Base-by-base conservation (phyloP, 177 flowering plant genomes). In the Telopea speciosissima region DNA sequence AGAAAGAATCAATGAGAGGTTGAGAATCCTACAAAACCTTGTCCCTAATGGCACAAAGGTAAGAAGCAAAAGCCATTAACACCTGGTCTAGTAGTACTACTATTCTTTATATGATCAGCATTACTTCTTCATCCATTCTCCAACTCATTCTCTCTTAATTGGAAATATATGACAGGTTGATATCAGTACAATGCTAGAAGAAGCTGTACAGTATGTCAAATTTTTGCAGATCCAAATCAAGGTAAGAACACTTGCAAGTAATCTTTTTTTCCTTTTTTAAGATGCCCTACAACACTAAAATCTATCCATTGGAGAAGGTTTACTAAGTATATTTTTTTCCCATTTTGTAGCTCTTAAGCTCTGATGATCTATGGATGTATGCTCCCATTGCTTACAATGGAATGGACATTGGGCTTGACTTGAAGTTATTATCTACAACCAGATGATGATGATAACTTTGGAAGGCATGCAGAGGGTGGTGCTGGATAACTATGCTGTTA, bases 161-260 rank as follows among this genome's bases (percentile, higher is more conserved):
- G 11, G 44, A 2, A 31, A 31, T 31, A 31, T 49, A 25, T 62
- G 22, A n/a, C 82, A 89, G 93, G 98, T 94, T 65, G 99, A 93
- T 67, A 92, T 95, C 56, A 95, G 99, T 77, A 95, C 99, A 76
- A 95, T 95, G 99, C 93, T 95, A n/a, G 99, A 95, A 87, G 99
- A 95, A 70, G 99, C 97, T 60, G 96, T 90, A 62, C 85, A 85
- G 52, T 94, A 94, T 79, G 98, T 94, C 11, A 94, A 94, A 84
- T 92, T 94, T 74, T 81, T 94, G 81, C 97, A 94, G 84, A 88
- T 89, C 60, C 98, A 92, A 78, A 94, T 94, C 70, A 92, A 90
- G 98, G 98, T 92, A 83, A 63, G 3, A 59, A 68, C 17, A 59
- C 7, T 24, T 24, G 16, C 63, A 60, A 49, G 3, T 49, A 3